These are phyloP conservation scores for Heliosperma pusillum DNA, from an alignment of 148 eudicot genomes.

Conservation along the genomic window DNA sequence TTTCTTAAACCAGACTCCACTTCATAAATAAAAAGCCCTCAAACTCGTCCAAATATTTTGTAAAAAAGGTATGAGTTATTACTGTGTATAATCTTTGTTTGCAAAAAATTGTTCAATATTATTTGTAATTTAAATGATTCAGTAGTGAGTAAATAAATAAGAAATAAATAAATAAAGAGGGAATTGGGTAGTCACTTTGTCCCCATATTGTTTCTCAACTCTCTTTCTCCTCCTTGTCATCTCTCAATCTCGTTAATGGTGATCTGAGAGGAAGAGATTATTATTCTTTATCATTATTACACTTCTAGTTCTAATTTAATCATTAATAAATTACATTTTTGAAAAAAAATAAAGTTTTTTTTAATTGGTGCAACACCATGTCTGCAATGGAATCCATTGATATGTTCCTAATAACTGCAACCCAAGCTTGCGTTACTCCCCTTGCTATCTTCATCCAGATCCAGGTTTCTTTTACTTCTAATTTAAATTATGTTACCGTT, in stretches of 20 bases:
- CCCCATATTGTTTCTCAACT: no score
- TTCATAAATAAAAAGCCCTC: no score
- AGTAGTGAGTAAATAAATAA: no score
- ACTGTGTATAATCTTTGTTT: no score
- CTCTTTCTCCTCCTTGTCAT: slow-evolving; percentile 10
- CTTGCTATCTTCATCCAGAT: slow-evolving; percentile 70
- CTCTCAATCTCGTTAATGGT: slow-evolving; percentile 36
- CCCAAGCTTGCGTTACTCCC: slow-evolving; percentile 54
- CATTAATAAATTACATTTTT: background rate
- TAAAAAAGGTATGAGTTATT: no score
- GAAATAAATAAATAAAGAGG: no score
- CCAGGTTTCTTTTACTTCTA: slow-evolving; percentile 47
- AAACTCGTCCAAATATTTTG: no score
- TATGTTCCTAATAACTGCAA: slow-evolving; percentile 53
- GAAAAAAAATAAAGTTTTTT: no score
- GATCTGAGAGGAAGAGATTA: slow-evolving; percentile 44
- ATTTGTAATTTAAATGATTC: no score
- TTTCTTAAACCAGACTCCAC: no score
- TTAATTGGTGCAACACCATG: slow-evolving; percentile 26
- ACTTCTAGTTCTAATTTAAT: background rate
- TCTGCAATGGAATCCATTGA: slow-evolving; percentile 56
- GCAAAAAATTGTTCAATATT: no score
- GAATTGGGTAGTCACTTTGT: no score
- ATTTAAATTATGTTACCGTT: background rate
- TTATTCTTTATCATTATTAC: background rate